Percentiles rank a stretch among this genome's conserved stretches.
Evolutionary conservation across 176 grass and related monocot species (phyloP).

Genomic region (Juncus inflexus): DNA sequence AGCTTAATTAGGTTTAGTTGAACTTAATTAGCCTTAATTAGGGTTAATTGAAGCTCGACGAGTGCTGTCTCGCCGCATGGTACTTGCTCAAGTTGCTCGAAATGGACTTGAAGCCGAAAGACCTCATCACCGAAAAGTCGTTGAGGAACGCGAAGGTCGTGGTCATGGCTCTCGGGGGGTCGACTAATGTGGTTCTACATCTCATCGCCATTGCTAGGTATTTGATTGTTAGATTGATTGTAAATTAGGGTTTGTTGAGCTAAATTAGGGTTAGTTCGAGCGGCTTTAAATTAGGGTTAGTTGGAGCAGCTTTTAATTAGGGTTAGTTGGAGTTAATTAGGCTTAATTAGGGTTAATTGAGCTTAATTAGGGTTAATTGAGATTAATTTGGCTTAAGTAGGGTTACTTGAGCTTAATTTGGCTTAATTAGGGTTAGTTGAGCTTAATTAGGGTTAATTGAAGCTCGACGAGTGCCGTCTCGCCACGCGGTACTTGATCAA

Average conservation of each 20-base stretch:
- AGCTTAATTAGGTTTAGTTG: too few relatives aligned
- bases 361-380: too few relatives aligned
- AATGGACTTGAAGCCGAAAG: constrained; percentile 90
- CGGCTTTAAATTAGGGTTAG: too few relatives aligned
- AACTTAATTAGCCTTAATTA: too few relatives aligned
- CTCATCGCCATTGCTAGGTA: constrained; percentile 97
- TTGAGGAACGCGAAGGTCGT: constrained; percentile 89
- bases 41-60: constrained; percentile 55
- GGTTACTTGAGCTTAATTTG: too few relatives aligned
- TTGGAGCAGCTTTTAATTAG: too few relatives aligned
- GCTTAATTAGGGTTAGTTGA: too few relatives aligned
- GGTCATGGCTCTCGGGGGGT: constrained; percentile 92
- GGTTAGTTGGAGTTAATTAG: too few relatives aligned
- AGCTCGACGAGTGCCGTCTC: constrained; percentile 75
- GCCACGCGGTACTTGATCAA: constrained; percentile 84
- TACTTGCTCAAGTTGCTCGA: constrained; percentile 86
- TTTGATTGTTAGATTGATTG: background rate
- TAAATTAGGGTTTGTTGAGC: too few relatives aligned
- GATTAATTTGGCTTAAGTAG: too few relatives aligned
- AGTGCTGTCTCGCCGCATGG: constrained; percentile 75
- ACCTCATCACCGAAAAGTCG: constrained; percentile 93
- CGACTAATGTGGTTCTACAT: constrained; percentile 96
- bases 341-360: too few relatives aligned
- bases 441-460: constrained; percentile 14
- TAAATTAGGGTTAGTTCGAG: too few relatives aligned